phyloP scores from a whole-genome alignment of 169 alveolate genomes.

The Eimeria tenella region DNA sequence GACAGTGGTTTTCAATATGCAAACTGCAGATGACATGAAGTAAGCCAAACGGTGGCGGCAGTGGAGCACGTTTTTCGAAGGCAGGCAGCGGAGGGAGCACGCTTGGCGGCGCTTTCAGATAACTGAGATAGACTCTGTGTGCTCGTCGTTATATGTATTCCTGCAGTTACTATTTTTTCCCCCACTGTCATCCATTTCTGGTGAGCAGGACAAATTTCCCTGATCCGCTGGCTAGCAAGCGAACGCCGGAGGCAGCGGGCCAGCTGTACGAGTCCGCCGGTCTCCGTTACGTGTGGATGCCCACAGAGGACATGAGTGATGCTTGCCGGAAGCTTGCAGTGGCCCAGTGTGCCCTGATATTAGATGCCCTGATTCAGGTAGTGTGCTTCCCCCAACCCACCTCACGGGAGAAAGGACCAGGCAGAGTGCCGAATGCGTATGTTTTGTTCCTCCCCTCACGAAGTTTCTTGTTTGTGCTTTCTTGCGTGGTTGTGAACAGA shows the following conservation, averaged over 20 bases:
- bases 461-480: background rate
- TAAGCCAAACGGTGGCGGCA: background rate
- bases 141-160: background rate
- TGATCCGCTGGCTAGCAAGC: conserved; percentile 55
- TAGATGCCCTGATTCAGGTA: conserved; percentile 59
- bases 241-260: conserved; percentile 75
- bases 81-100: background rate
- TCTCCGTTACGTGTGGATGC: conserved; percentile 78
- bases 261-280: conserved; percentile 69
- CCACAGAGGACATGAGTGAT: conserved; percentile 78
- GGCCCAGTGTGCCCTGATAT: conserved; percentile 69
- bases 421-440: background rate
- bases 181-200: background rate
- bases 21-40: conserved; percentile 63
- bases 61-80: background rate
- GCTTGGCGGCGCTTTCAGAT: background rate
- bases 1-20: conserved; percentile 52
- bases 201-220: conserved; percentile 64
- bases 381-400: background rate
- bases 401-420: background rate
- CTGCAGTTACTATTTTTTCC: background rate
- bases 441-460: background rate
- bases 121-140: background rate
- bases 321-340: conserved; percentile 65
- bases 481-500: conserved; percentile 39